These are phyloP conservation scores for Sarocladium oryzae DNA, from an alignment of 2,329 filamentous ascomycete genomes.

Conservation along the genomic window DNA sequence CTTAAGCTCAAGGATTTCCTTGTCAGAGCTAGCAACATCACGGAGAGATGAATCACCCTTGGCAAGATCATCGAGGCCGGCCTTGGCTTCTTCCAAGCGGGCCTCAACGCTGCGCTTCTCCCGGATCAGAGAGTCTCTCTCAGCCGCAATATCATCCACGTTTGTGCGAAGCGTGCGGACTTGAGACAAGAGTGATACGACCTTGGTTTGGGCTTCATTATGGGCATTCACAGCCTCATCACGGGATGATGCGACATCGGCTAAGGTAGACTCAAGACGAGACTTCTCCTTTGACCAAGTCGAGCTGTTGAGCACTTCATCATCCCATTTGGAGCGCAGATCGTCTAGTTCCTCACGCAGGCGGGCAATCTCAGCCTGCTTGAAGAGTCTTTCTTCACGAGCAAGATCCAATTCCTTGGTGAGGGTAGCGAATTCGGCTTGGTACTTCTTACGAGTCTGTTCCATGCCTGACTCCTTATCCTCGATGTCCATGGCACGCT, in stretches of 20 bases:
- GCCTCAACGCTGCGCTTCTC: conserved; percentile 89
- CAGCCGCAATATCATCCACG: conserved; percentile 77
- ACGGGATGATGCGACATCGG: conserved; percentile 82
- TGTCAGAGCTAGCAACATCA: conserved; percentile 82
- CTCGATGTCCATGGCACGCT: conserved; percentile 91
- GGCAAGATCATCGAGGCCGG: conserved; percentile 80
- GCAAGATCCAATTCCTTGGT: conserved; percentile 91
- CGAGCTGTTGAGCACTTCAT: conserved; percentile 94
- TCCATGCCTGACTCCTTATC: conserved; percentile 96
- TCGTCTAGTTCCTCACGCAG: conserved; percentile 96
- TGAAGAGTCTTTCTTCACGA: conserved; percentile 80
- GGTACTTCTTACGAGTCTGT: conserved; percentile 96
- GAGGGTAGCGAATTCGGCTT: conserved; percentile 80
- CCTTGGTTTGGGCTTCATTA: conserved; percentile 89
- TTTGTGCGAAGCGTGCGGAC: conserved; percentile 77
- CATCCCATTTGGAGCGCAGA: conserved; percentile 92
- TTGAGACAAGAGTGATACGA: conserved; percentile 84
- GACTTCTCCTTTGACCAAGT: conserved; percentile 98
- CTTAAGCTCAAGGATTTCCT: conserved; percentile 83
- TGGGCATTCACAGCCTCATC: conserved; percentile 91
- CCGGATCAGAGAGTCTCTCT: conserved; percentile 75
- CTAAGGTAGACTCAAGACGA: conserved; percentile 79
- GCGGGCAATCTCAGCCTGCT: conserved; percentile 77
- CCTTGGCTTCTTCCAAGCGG: conserved; percentile 78
- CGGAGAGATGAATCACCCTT: conserved; percentile 81